Conservation (phyloP, 2,329 filamentous ascomycete species). For the Alternaria incomplexa region DNA sequence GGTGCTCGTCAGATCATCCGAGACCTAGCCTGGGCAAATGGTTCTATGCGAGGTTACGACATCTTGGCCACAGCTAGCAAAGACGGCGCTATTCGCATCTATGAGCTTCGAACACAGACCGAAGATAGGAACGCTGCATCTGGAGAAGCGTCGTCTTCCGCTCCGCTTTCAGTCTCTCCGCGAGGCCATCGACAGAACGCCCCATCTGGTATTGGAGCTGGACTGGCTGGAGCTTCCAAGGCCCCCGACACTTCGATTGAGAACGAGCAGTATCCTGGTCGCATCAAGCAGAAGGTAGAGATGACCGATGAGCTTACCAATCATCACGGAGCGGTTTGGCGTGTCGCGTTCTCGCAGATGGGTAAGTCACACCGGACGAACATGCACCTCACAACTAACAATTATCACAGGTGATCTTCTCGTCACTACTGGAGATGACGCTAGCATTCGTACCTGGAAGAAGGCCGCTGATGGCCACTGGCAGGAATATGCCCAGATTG, state of each 20-base stretch:
- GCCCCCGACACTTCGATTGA: slow-evolving; percentile 58
- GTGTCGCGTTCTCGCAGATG: slow-evolving; percentile 68
- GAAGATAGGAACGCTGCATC: slow-evolving; percentile 48
- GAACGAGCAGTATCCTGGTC: slow-evolving; percentile 66
- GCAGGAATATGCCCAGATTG: slow-evolving; percentile 57
- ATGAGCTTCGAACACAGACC: slow-evolving; percentile 71
- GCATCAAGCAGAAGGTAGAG: slow-evolving; percentile 67
- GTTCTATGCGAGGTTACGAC: slow-evolving; percentile 88
- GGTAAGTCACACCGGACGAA: slow-evolving; percentile 37
- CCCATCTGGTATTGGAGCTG: slow-evolving; percentile 61
- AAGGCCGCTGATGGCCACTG: slow-evolving; percentile 56
- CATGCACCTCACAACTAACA: slow-evolving; percentile 27
- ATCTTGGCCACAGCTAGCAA: slow-evolving; percentile 90
- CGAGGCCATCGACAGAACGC: slow-evolving; percentile 39
- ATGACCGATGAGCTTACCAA: slow-evolving; percentile 71
- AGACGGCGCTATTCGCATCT: slow-evolving; percentile 89
- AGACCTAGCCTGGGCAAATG: slow-evolving; percentile 91
- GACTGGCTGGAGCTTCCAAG: slow-evolving; percentile 54
- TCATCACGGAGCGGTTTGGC: slow-evolving; percentile 75
- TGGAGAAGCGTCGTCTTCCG: slow-evolving; percentile 25
- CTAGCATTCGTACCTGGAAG: slow-evolving; percentile 60
- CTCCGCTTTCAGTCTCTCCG: slow-evolving; percentile 29
- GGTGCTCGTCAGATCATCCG: slow-evolving; percentile 79
- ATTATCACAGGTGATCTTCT: slow-evolving; percentile 70
- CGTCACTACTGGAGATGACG: slow-evolving; percentile 78